Base-by-base conservation (phyloP, 2,329 filamentous ascomycete genomes). In the Orbilia oligospora region DNA sequence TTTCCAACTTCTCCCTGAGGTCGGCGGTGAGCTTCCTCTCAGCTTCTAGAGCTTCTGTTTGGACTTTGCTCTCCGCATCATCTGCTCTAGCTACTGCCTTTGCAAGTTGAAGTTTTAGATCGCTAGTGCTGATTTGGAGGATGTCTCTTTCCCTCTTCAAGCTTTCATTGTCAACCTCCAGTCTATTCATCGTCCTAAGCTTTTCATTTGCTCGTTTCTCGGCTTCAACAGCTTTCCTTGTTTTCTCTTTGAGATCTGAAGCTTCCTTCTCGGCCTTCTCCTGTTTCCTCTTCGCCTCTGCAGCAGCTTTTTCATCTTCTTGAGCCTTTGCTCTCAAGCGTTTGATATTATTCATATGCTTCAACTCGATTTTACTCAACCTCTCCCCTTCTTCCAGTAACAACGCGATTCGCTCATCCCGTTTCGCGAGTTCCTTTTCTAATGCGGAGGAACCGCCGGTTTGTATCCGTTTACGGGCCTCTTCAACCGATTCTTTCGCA, bases 331-430 rank as follows among this genome's bases (percentile, higher is more conserved):
- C 86, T 51, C 91, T 89, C 75, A 98, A 85, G 82, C 93, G 94
- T 84, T 96, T 97, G 82, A 98, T 92, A 3, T 91, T 91, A 5
- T 89, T 89, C 78, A 95, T 88, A 80, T 97, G 91, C 82, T 94
- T 93, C 84, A 97, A 89, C 83, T 99, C 96, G 0, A 89, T 92
- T 81, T 91, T 92, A 0, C 93, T 94, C 8, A 98, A 87, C 81
- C 92, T 94, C 82, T 96, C 92, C 0, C 97, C 96, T 85, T 99
- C 96, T 81, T 97, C 91, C 87, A 99, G 92, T 12, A 99, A 86
- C 56, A 94, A 86, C 1, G 94, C 93, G 82, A 98, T 97, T 83
- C 93, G 93, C 81, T 95, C 91, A 82, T 98, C 94, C 83, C 94
- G 97, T 82, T 97, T 94, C 0, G 93, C 92, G 14, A 98, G 84